Evolutionary conservation across 805 yeast species (phyloP).

Genomic region (Sungouiella thailandica): DNA sequence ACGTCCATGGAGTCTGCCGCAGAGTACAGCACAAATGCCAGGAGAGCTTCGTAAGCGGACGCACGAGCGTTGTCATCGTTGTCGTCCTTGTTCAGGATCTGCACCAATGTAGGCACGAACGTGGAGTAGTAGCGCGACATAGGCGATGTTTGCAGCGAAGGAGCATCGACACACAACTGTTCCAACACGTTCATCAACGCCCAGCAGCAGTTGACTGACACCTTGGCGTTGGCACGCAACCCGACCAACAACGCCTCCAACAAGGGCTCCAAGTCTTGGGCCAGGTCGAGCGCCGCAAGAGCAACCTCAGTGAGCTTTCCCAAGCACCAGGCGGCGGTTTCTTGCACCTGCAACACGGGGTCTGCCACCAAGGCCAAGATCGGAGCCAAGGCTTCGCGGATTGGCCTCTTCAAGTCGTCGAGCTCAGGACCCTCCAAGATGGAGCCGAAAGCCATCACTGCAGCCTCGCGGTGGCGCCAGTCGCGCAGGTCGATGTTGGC

Average conservation of each 20-base stretch:
- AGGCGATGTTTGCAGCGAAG: slow-evolving; percentile 46
- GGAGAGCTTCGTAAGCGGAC: slow-evolving; percentile 93
- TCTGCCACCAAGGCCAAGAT: slow-evolving; percentile 73
- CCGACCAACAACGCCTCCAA: slow-evolving; percentile 73
- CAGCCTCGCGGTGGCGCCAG: slow-evolving; percentile 94
- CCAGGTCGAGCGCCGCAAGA: slow-evolving; percentile 66
- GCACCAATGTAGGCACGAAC: slow-evolving; percentile 65
- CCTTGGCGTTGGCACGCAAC: slow-evolving; percentile 87
- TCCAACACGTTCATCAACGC: slow-evolving; percentile 87
- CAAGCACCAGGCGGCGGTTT: slow-evolving; percentile 97
- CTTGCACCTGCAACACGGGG: slow-evolving; percentile 78
- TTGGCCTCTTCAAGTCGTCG: slow-evolving; percentile 58
- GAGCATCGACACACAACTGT: slow-evolving; percentile 59
- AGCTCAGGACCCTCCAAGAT: slow-evolving; percentile 91
- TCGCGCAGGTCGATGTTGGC: slow-evolving; percentile 48
- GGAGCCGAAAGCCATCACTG: slow-evolving; percentile 98
- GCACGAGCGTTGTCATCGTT: slow-evolving; percentile 88
- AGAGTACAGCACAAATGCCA: slow-evolving; percentile 73
- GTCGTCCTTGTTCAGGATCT: slow-evolving; percentile 65
- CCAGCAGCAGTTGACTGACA: slow-evolving; percentile 98
- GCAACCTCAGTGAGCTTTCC: slow-evolving; percentile 92
- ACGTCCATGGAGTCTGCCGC: slow-evolving; percentile 64
- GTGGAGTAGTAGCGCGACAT: slow-evolving; percentile 70
- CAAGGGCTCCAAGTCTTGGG: slow-evolving; percentile 62
- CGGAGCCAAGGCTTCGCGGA: slow-evolving; percentile 79